These are phyloP conservation scores for Xerocomellus dryophilus DNA, from an alignment of 768 basidiomycete species.

Conservation along the genomic window DNA sequence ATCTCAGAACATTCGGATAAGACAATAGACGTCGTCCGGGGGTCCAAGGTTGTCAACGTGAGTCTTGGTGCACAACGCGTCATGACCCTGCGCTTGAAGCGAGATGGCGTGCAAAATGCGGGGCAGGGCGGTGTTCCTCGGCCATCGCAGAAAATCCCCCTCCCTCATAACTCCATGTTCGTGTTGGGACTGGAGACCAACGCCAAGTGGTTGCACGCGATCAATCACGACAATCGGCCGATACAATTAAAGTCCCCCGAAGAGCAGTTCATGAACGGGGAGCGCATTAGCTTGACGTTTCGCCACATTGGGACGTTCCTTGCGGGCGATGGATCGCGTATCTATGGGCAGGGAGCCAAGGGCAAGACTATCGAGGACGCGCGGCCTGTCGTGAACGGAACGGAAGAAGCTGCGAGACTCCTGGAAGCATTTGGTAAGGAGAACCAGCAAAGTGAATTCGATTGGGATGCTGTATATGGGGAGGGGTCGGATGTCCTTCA, in stretches of 20 bases:
- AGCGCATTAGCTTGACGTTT: conserved; percentile 78
- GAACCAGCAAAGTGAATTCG: conserved; percentile 65
- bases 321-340: conserved; percentile 44
- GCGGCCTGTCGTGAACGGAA: conserved; percentile 51
- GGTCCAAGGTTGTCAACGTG: conserved; percentile 76
- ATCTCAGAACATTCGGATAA: conserved; percentile 89
- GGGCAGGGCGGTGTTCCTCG: conserved; percentile 31
- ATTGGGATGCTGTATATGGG: conserved; percentile 68
- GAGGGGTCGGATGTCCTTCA: conserved; percentile 69
- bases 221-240: conserved; percentile 73
- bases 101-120: conserved; percentile 35
- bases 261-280: conserved; percentile 57
- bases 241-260: conserved; percentile 46
- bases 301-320: conserved; percentile 76
- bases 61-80: conserved; percentile 74
- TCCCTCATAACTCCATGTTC: conserved; percentile 83
- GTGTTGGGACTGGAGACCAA: conserved; percentile 76
- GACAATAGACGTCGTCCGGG: conserved; percentile 74
- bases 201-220: conserved; percentile 69
- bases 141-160: conserved; percentile 58
- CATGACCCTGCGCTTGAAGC: conserved; percentile 73
- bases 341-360: conserved; percentile 73
- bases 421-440: conserved; percentile 69
- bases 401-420: conserved; percentile 46
- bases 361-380: conserved; percentile 58